Evolutionary conservation across 495 filamentous ascomycete species (phyloP).

Genomic region (Penicillium robsamsonii): DNA sequence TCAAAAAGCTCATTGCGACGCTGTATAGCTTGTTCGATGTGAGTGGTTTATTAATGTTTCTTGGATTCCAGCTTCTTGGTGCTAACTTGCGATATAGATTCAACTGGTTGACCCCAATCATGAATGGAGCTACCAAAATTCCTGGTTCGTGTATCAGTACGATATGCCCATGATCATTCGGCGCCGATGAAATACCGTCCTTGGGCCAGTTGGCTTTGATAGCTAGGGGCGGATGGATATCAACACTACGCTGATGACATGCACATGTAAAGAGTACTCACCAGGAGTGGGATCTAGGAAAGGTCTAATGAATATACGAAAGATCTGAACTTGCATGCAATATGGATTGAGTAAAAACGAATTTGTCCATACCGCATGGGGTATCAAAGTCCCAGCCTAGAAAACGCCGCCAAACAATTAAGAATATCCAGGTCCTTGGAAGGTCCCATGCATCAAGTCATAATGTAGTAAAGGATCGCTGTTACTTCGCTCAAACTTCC

Average conservation of each 20-base stretch:
- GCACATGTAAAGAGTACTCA: not conserved
- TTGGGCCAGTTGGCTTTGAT: not conserved
- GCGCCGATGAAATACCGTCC: constrained; percentile 7
- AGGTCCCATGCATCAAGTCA: constrained; percentile 26
- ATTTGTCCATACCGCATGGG: constrained; percentile 22
- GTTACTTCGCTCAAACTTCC: constrained; percentile 7
- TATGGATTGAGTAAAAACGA: constrained; percentile 11
- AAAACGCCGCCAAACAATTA: constrained; percentile 20
- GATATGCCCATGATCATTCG: constrained; percentile 32
- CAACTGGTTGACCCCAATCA: constrained; percentile 28
- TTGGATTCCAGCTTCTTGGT: not conserved
- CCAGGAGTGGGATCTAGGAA: not conserved
- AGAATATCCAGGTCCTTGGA: constrained; percentile 13
- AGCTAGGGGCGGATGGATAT: not conserved
- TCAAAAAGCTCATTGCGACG: constrained; percentile 75
- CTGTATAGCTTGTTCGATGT: constrained; percentile 68
- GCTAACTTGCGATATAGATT: constrained; percentile 18
- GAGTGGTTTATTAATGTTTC: constrained; percentile 7
- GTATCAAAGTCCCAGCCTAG: constrained; percentile 29
- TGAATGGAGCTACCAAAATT: constrained; percentile 30
- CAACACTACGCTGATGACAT: not conserved
- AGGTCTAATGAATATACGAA: constrained; percentile 12
- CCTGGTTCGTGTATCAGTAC: constrained; percentile 37
- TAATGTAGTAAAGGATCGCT: constrained; percentile 19
- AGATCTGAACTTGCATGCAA: constrained; percentile 15